phyloP scores from a whole-genome alignment of 1,284 basidiomycete genomes.

The Ustilago sp. region DNA sequence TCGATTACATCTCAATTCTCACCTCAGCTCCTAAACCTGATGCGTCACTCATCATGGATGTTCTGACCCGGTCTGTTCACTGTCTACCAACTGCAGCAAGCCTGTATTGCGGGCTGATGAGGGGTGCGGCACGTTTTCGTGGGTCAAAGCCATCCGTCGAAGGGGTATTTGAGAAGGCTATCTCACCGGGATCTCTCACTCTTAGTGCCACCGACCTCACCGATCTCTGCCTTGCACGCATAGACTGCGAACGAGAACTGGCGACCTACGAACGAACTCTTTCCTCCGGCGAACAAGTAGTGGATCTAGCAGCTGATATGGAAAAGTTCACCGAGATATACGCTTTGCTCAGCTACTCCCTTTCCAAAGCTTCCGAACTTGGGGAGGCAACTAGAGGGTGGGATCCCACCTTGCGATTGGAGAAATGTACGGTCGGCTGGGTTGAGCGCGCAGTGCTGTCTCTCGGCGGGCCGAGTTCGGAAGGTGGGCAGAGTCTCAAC shows the following conservation, averaged over 20 bases:
- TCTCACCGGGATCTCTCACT: conserved; percentile 34
- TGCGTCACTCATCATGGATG: conserved; percentile 41
- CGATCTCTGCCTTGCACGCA: conserved; percentile 55
- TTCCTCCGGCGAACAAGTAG: conserved; percentile 19
- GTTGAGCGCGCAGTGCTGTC: conserved; percentile 49
- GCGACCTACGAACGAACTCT: conserved; percentile 40
- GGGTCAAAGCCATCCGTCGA: conserved; percentile 55
- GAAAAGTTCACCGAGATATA: conserved; percentile 64
- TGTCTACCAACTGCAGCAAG: conserved; percentile 48
- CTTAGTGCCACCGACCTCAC: conserved; percentile 40
- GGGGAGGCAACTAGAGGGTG: conserved; percentile 12
- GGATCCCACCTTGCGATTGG: conserved; percentile 42
- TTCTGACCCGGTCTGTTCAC: conserved; percentile 43
- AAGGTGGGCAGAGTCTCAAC: conserved; percentile 48
- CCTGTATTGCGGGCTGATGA: conserved; percentile 56
- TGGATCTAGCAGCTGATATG: conserved; percentile 47
- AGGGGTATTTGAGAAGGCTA: conserved; percentile 40
- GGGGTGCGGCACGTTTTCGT: conserved; percentile 45
- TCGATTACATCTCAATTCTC: conserved; percentile 52
- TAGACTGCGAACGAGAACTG: conserved; percentile 64
- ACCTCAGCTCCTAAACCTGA: conserved; percentile 28
- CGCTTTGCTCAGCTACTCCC: conserved; percentile 50
- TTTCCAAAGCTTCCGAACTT: conserved; percentile 35
- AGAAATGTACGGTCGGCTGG: conserved; percentile 58
- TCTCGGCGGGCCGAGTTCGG: conserved; percentile 44